Evolutionary conservation across 1,284 basidiomycete genomes (phyloP).

Genomic region (Pholiota adiposa): DNA sequence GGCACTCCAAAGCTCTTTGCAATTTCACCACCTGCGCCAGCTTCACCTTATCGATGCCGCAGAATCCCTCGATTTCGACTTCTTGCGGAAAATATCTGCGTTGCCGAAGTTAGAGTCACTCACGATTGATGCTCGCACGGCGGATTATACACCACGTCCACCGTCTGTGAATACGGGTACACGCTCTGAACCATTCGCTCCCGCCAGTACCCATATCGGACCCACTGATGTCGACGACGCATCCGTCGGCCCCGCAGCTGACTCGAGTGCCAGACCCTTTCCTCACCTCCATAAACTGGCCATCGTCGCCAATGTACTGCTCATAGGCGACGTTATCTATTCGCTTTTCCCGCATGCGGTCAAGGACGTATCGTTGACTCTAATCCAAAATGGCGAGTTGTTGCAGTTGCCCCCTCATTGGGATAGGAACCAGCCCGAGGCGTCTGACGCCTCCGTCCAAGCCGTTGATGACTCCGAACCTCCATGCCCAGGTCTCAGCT

Average conservation of each 20-base stretch:
- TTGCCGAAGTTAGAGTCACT: conserved; percentile 3
- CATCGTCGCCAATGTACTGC: background rate
- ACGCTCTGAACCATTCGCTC: too few species aligned
- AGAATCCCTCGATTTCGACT: background rate
- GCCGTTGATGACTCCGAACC: background rate
- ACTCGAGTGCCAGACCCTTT: background rate
- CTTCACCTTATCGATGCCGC: conserved; percentile 1
- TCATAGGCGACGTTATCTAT: background rate
- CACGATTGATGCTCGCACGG: background rate
- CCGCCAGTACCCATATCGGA: too few species aligned
- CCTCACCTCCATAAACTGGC: background rate
- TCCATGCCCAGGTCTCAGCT: background rate
- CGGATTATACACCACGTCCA: background rate
- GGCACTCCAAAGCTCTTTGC: background rate
- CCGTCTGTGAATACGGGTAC: background rate
- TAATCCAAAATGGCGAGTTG: background rate
- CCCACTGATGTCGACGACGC: too few species aligned
- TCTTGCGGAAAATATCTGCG: background rate
- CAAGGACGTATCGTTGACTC: background rate
- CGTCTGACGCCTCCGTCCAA: background rate
- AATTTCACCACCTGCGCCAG: background rate
- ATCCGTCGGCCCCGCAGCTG: too few species aligned
- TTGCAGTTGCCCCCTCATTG: background rate
- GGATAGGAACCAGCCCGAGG: background rate
- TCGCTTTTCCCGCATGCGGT: background rate